phyloP scores from a whole-genome alignment of 2,329 filamentous ascomycete species.

The Curvularia hawaiiensis region DNA sequence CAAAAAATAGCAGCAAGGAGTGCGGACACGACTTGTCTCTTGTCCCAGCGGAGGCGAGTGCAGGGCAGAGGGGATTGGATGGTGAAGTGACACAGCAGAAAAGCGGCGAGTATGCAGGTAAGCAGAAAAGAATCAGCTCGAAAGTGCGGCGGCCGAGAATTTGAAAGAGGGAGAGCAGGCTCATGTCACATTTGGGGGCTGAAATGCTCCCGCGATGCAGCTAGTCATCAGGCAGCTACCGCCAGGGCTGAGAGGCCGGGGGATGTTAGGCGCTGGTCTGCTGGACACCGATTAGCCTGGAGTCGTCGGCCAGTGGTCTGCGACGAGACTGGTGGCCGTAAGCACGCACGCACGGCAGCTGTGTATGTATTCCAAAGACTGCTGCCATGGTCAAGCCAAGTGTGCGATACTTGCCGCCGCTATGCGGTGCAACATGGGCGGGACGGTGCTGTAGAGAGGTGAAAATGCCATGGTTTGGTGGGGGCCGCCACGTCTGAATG shows the following conservation, averaged over 20 bases:
- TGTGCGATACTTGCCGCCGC: constrained; percentile 8
- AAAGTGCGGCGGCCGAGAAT: constrained; percentile 27
- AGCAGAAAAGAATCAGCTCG: constrained; percentile 15
- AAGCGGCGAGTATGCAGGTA: constrained; percentile 26
- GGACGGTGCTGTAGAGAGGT: background rate
- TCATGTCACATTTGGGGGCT: constrained; percentile 28
- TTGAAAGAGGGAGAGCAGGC: constrained; percentile 24
- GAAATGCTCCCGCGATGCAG: constrained; percentile 32
- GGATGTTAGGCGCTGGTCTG: constrained; percentile 26
- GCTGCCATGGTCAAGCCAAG: constrained; percentile 9
- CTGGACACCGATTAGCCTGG: constrained; percentile 21
- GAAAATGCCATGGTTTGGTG: constrained; percentile 11
- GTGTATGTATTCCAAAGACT: constrained; percentile 1
- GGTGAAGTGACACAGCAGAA: constrained; percentile 17
- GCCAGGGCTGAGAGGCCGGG: constrained; percentile 27
- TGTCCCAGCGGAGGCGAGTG: constrained; percentile 21
- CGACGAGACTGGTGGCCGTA: constrained; percentile 12
- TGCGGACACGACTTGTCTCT: constrained; percentile 6
- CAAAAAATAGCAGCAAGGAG: constrained; percentile 17
- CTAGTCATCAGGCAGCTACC: constrained; percentile 39
- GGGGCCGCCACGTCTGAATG: constrained; percentile 9
- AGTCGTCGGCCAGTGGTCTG: constrained; percentile 8
- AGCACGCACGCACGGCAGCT: constrained; percentile 12
- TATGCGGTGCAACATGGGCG: constrained; percentile 3
- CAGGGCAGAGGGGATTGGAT: constrained; percentile 28